A percentile compares a stretch with the other conserved stretches of the same genome.
phyloP scores from a whole-genome alignment of 139 green algal species.

The Tetradesmus lagerheimii region DNA sequence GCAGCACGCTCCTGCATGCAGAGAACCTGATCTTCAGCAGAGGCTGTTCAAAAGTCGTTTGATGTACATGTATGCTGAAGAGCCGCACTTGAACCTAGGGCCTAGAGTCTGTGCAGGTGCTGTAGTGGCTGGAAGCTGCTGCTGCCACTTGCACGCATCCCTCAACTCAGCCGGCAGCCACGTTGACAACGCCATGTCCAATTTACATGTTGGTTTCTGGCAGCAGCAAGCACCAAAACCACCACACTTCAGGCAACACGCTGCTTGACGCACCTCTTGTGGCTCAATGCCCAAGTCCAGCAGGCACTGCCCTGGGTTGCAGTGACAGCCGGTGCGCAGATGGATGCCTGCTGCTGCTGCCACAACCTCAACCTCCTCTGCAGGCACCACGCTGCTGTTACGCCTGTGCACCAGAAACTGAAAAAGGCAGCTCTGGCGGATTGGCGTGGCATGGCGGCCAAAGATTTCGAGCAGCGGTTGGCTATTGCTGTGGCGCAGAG shows the following conservation, averaged over 20 bases:
- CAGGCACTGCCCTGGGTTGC: conserved; percentile 63
- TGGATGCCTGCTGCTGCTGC: conserved; percentile 50
- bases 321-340: conserved; percentile 54
- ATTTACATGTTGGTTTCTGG: too few relatives aligned
- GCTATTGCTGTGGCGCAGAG: conserved; percentile 73
- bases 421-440: conserved; percentile 50
- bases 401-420: conserved; percentile 53
- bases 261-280: neutral
- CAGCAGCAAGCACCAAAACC: too few relatives aligned
- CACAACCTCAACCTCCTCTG: conserved; percentile 32
- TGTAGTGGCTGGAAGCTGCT: too few relatives aligned
- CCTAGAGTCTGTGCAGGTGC: too few relatives aligned
- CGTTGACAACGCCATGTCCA: too few relatives aligned
- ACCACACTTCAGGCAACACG: neutral
- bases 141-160: too few relatives aligned
- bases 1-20: neutral
- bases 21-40: too few relatives aligned
- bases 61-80: too few relatives aligned
- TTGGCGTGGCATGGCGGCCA: conserved; percentile 62
- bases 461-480: conserved; percentile 72
- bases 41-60: too few relatives aligned
- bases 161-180: too few relatives aligned
- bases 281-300: neutral
- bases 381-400: conserved; percentile 6
- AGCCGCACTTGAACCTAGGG: too few relatives aligned